Evolutionary conservation across 1,284 basidiomycete species (phyloP).

Genomic region (Ceratobasidium sp.): DNA sequence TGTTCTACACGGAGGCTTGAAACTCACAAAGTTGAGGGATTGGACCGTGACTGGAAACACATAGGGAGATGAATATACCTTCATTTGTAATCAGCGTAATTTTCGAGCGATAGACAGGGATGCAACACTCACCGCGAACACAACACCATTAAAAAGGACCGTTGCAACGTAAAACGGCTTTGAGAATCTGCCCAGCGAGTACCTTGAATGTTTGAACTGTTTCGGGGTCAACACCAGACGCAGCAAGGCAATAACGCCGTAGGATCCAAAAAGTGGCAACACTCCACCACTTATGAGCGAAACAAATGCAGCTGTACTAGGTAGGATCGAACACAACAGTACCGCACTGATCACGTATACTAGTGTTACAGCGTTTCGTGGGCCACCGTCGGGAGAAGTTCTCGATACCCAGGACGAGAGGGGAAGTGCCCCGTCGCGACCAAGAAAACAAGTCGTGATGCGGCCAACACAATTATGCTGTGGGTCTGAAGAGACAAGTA

Average conservation of each 20-base stretch:
- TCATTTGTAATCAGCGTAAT: not conserved
- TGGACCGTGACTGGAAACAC: slow-evolving; percentile 49
- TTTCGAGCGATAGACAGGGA: not conserved
- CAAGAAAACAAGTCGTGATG: slow-evolving; percentile 52
- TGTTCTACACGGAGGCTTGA: not conserved
- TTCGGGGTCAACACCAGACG: slow-evolving; percentile 51
- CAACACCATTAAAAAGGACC: slow-evolving; percentile 48
- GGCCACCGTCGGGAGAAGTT: slow-evolving; percentile 50
- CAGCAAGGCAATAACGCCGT: slow-evolving; percentile 50
- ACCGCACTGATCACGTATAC: slow-evolving; percentile 47
- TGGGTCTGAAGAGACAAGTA: slow-evolving; percentile 44
- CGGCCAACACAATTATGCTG: slow-evolving; percentile 49
- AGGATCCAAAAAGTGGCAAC: slow-evolving; percentile 51
- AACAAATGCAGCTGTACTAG: slow-evolving; percentile 52
- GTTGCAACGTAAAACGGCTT: slow-evolving; percentile 51
- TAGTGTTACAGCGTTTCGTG: slow-evolving; percentile 50
- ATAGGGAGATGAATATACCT: slow-evolving; percentile 50
- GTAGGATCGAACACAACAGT: slow-evolving; percentile 52
- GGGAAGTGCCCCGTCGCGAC: slow-evolving; percentile 53
- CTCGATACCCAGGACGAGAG: slow-evolving; percentile 51
- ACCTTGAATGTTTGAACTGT: slow-evolving; percentile 50
- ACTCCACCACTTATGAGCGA: slow-evolving; percentile 51
- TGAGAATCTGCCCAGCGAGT: slow-evolving; percentile 49
- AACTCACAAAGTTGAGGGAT: slow-evolving; percentile 48
- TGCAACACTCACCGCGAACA: slow-evolving; percentile 46